Evolutionary conservation across 129 eudicot genomes (phyloP).

Genomic region (Saussurea involucrata): DNA sequence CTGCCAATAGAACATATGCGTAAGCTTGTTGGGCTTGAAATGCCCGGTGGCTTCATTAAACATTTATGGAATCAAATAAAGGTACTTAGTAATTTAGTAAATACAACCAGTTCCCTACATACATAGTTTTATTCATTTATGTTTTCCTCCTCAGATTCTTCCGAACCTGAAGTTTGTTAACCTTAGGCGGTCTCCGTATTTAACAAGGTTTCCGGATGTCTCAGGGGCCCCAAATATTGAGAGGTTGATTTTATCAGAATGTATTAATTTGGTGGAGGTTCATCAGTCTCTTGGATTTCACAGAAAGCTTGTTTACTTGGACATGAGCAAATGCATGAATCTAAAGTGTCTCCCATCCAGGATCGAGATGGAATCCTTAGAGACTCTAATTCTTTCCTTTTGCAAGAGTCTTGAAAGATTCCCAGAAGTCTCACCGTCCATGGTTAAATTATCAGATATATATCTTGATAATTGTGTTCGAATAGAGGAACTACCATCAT

Average conservation of each 20-base stretch:
- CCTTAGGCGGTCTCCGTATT: fast-evolving
- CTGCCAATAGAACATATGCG: not conserved
- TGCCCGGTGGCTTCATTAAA: not conserved
- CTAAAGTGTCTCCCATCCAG: not conserved
- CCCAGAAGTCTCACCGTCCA: not conserved
- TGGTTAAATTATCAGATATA: not conserved
- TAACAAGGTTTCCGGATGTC: not conserved
- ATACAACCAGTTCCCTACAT: not conserved
- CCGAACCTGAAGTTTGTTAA: not conserved
- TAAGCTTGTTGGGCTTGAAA: conserved; percentile 14
- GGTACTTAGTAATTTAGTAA: not conserved
- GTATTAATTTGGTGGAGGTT: not conserved
- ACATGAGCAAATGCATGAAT: not conserved
- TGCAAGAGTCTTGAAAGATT: not conserved
- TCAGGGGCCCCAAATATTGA: not conserved
- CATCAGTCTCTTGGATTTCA: not conserved
- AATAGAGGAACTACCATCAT: not conserved
- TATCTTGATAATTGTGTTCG: not conserved
- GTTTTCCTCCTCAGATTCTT: not conserved
- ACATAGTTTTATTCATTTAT: not conserved
- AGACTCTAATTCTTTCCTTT: not conserved
- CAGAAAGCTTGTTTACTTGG: not conserved
- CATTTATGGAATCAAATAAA: not conserved
- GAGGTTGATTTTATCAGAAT: not conserved
- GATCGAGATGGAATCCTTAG: not conserved